These are phyloP conservation scores for Fusarium decemcellulare DNA, from an alignment of 2,329 filamentous ascomycete genomes.

Conservation along the genomic window DNA sequence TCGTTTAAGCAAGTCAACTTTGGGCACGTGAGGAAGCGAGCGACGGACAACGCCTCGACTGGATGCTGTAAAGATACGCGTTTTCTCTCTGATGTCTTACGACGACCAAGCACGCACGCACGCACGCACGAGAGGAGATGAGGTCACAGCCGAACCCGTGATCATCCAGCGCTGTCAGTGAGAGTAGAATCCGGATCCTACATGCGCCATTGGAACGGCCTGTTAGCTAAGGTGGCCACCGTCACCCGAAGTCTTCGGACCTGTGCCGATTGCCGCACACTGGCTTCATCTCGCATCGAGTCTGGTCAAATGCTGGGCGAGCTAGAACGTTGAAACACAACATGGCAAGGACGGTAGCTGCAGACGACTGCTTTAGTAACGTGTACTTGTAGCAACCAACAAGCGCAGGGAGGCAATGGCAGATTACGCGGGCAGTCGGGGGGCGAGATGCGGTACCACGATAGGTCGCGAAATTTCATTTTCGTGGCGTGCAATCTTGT, in stretches of 20 bases:
- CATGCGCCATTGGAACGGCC: constrained; percentile 17
- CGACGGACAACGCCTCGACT: constrained; percentile 8
- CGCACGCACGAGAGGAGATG: constrained; percentile 7
- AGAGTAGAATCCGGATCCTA: constrained; percentile 6
- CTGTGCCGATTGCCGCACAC: constrained; percentile 9
- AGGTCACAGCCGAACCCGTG: constrained; percentile 14
- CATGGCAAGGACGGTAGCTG: constrained; percentile 5
- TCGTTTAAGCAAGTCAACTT: not conserved
- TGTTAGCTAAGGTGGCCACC: not conserved
- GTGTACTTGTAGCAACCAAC: not conserved
- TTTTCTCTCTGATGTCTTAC: constrained; percentile 22
- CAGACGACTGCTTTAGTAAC: not conserved
- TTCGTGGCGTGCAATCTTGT: constrained; percentile 9
- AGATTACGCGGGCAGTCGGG: constrained; percentile 29
- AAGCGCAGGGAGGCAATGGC: constrained; percentile 6
- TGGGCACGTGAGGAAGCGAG: constrained; percentile 22
- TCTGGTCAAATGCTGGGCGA: constrained; percentile 13
- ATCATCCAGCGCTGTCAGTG: constrained; percentile 7
- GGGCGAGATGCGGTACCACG: constrained; percentile 33
- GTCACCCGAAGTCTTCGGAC: constrained; percentile 2
- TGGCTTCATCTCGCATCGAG: constrained; percentile 22
- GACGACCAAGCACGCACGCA: not conserved
- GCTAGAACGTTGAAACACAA: constrained; percentile 20
- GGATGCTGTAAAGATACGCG: not conserved
- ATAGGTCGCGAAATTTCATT: constrained; percentile 5